These are phyloP conservation scores for Claviceps maximensis DNA, from an alignment of 2,329 filamentous ascomycete genomes.

Conservation along the genomic window DNA sequence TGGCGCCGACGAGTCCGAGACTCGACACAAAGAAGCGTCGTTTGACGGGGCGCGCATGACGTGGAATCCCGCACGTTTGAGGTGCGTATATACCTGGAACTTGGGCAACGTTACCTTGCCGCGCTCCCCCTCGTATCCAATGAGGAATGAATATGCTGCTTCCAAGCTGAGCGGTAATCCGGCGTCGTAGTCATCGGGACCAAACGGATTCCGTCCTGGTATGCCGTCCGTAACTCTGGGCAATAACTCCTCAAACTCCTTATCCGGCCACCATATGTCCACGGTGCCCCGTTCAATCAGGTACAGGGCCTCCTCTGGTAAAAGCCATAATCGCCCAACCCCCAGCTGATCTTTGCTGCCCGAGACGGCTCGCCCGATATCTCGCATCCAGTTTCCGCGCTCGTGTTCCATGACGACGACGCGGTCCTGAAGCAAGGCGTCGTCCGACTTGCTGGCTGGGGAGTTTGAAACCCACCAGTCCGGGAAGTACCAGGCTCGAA, in stretches of 20 bases:
- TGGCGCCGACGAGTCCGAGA: slow-evolving; percentile 3
- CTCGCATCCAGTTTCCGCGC: slow-evolving; percentile 59
- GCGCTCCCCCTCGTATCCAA: slow-evolving; percentile 53
- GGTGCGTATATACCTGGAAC: slow-evolving; percentile 75
- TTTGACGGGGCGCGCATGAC: slow-evolving; percentile 52
- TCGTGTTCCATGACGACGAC: slow-evolving; percentile 58
- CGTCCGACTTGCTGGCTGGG: slow-evolving; percentile 11
- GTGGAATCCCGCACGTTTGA: slow-evolving; percentile 73
- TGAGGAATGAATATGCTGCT: slow-evolving; percentile 73
- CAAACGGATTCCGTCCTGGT: slow-evolving; percentile 10
- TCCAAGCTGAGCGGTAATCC: slow-evolving; percentile 83
- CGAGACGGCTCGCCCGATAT: slow-evolving; percentile 55
- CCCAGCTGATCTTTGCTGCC: slow-evolving; percentile 41
- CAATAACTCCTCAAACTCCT: slow-evolving; percentile 35
- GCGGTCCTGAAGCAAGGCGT: slow-evolving; percentile 26
- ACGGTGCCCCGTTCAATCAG: slow-evolving; percentile 76
- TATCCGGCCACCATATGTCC: slow-evolving; percentile 71
- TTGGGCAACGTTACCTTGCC: slow-evolving; percentile 58
- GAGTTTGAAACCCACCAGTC: slow-evolving; percentile 31
- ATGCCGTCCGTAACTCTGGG: slow-evolving; percentile 18
- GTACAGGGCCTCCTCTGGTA: slow-evolving; percentile 87
- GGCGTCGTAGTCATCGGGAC: slow-evolving; percentile 35
- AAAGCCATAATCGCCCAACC: slow-evolving; percentile 59
- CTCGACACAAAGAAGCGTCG: slow-evolving; percentile 2
- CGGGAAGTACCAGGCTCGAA: slow-evolving; percentile 63